Evolutionary conservation across 1,284 basidiomycete species (phyloP), one percentile per base, ranked within the genome.

Genomic region (Macrocystidia cucumis): DNA sequence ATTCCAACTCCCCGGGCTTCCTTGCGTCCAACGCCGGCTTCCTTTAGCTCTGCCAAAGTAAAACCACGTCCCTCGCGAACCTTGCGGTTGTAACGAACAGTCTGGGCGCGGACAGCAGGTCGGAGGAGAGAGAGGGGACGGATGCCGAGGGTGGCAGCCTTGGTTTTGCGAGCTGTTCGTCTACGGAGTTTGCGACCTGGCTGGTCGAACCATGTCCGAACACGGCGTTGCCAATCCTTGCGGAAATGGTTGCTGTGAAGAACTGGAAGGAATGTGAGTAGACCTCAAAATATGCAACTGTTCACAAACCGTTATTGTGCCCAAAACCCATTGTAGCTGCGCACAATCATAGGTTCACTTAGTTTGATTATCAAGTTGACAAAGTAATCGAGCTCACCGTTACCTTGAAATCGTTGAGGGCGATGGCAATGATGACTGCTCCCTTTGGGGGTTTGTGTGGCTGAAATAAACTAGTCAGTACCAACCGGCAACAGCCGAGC

Each of bases 151-250:
- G 78, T 67, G 39, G 92, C 79, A 43, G 92, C 91, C 74, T 97
- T 98, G 56, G 76, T 72, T 67, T 90, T 83, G 65, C 96, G 90
- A 35, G 93, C 91, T 45, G 75, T 83, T 62, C 96, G 89, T 63
- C 96, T 80, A 62, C 91, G 86, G 67, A 95, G 88, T 74, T 98
- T 98, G 65, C 89, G 88, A 42, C 93, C 96, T 46, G 95, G 91
- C 70, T 98, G 96, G 76, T 98, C 90, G 64, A 98, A 98, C 95
- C 93, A 93, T 59, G 89, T 95, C 66, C 85, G 86, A 56, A 96
- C 91, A 52, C 83, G 82, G 59, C 81, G 76, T 66, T 95, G 88
- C 91, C 91, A 96, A 67, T 96, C 91, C 84, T 98, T 98, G 71
- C 82, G 90, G 82, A 97, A 97, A 63, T 97, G 93, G 71, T 93